Evolutionary conservation across 306 rosid species (phyloP), one percentile per base, ranked within the genome.

Genomic region (Luffa acutangula): DNA sequence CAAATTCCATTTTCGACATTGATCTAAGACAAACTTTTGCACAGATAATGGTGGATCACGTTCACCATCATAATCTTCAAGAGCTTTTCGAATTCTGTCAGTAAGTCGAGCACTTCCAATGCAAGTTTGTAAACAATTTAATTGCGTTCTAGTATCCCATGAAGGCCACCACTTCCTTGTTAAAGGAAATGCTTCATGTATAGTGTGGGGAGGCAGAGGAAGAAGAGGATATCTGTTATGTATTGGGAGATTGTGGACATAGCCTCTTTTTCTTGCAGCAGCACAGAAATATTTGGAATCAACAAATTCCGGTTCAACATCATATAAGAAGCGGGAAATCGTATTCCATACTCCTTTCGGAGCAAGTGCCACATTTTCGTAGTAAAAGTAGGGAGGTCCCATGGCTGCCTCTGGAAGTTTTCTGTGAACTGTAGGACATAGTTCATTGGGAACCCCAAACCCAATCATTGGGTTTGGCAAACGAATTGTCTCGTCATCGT

Each of bases 341-440:
- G 94, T 96, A 82, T 72, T 89, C 99, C 99, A 96, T 20, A 93
- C 98, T 18, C 99, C 98, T 82, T 90, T 96, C 0, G 99, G 99
- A 57, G 99, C 93, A 31, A 93, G 87, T 2, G 99, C 99, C 45
- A 96, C 99, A 7, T 96, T 96, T 86, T 96, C 99, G n/a, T 91
- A 96, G 48, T 96, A 96, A 76, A 96, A 96, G 80, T 87, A 96
- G 1, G 99, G 99, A 10, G 99, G 96, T 9, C 99, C 97, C 21
- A 48, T 65, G n/a, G 93, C 97, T 56, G 84, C 88, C 31, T 87
- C 91, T 8, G 99, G 96, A 54, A 96, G 81, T n/a, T 14, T 84
- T 81, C 99, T 85, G 7, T 20, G 69, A 13, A 84, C 78, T 14
- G 57, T 57, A 31, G 49, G 74, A 53, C 11, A 48, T 14, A 89